Conservation (phyloP, 176 grass and related monocot species). For the Aegilops longissima region DNA sequence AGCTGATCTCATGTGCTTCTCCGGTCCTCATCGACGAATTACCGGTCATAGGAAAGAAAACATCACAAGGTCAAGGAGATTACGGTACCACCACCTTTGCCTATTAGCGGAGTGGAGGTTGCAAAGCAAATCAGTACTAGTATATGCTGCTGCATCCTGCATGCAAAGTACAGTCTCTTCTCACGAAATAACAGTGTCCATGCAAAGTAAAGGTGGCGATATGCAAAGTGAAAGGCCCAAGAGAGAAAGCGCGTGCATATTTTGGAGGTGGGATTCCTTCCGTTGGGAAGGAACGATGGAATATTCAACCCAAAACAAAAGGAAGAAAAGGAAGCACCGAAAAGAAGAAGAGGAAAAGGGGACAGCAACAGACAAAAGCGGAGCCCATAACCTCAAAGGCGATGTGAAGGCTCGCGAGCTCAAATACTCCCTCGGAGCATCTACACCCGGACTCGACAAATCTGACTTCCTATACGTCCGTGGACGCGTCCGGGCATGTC, state of each 20-base stretch:
- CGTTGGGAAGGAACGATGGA: neutral
- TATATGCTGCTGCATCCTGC: neutral
- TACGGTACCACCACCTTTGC: neutral
- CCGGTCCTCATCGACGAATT: neutral
- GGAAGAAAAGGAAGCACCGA: neutral
- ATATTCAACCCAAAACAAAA: neutral
- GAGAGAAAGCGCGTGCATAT: neutral
- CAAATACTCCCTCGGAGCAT: no score
- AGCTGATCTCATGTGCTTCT: no score
- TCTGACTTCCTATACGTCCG: no score
- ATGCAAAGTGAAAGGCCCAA: neutral
- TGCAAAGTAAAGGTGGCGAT: neutral
- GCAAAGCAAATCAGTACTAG: neutral
- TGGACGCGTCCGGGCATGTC: no score
- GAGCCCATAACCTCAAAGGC: neutral
- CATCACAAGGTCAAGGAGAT: neutral
- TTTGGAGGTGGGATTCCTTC: neutral
- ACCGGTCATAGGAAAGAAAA: neutral
- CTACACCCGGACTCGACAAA: no score
- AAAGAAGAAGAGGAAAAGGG: neutral
- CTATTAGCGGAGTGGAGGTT: neutral
- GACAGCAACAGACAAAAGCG: neutral
- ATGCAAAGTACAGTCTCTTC: neutral
- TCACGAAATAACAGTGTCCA: no score
- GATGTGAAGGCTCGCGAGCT: no score